These are phyloP conservation scores for Salvia rosmarinus DNA, from an alignment of 257 asterid genomes.

Conservation along the genomic window DNA sequence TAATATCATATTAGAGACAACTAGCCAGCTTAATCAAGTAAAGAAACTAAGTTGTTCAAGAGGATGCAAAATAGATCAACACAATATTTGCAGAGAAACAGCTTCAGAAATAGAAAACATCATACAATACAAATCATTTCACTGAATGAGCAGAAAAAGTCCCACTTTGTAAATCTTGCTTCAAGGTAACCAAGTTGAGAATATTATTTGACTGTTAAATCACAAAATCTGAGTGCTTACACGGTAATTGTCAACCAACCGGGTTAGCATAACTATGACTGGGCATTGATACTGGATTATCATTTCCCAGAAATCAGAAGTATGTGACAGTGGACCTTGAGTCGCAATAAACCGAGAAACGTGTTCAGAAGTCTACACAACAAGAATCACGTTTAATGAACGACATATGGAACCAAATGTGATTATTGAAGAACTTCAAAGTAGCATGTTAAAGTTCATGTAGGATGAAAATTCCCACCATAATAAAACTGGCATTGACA, in stretches of 20 bases:
- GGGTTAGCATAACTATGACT: constrained; percentile 82
- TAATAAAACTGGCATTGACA: constrained; percentile 81
- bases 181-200: background rate
- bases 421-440: constrained; percentile 2
- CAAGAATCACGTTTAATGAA: constrained; percentile 32
- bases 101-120: background rate
- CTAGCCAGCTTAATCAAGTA: background rate
- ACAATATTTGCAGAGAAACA: constrained; percentile 6
- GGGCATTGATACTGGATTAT: constrained; percentile 81
- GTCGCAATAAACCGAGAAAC: constrained; percentile 87
- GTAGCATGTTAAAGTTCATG: constrained; percentile 1
- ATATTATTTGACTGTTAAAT: constrained; percentile 5
- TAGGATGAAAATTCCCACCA: constrained; percentile 42
- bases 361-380: constrained; percentile 67
- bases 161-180: constrained; percentile 4
- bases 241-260: constrained; percentile 69
- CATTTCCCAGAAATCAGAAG: constrained; percentile 97
- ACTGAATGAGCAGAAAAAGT: background rate
- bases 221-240: constrained; percentile 47
- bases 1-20: background rate
- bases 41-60: constrained; percentile 16
- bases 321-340: constrained; percentile 93
- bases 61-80: constrained; percentile 16
- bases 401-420: constrained; percentile 25
- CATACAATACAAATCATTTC: background rate